A percentile compares a stretch with the other conserved stretches of the same genome.
phyloP scores from a whole-genome alignment of 495 filamentous ascomycete species.

The Penicillium soppii region DNA sequence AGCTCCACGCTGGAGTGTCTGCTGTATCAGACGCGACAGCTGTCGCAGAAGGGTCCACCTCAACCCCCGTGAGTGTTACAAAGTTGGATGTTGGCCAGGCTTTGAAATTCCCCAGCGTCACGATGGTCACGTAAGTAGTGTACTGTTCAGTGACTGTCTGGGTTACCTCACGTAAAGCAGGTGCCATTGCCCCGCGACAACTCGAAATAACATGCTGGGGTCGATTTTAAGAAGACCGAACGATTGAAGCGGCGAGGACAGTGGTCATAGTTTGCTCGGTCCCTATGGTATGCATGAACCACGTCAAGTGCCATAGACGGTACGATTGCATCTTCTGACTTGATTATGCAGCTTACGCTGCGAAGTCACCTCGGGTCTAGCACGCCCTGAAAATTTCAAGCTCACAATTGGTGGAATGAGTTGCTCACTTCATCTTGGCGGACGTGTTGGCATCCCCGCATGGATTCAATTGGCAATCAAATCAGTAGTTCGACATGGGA shows the following conservation, averaged over 20 bases:
- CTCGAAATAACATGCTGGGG: background rate
- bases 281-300: conserved; percentile 1
- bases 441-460: background rate
- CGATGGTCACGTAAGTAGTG: background rate
- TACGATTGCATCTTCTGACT: background rate
- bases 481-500: background rate
- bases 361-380: background rate
- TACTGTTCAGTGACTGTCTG: background rate
- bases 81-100: background rate
- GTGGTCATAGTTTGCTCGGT: background rate
- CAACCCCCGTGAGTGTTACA: background rate
- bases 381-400: background rate
- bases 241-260: background rate
- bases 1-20: background rate
- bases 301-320: background rate
- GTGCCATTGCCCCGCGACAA: conserved; percentile 2
- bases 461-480: background rate
- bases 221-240: background rate
- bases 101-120: background rate
- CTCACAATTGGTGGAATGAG: background rate
- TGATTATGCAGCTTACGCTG: conserved; percentile 6
- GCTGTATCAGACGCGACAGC: background rate
- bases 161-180: conserved; percentile 1
- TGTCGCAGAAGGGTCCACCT: background rate
- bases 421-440: background rate